phyloP scores from a whole-genome alignment of 2,329 filamentous ascomycete species.

The Exophiala mesophila region DNA sequence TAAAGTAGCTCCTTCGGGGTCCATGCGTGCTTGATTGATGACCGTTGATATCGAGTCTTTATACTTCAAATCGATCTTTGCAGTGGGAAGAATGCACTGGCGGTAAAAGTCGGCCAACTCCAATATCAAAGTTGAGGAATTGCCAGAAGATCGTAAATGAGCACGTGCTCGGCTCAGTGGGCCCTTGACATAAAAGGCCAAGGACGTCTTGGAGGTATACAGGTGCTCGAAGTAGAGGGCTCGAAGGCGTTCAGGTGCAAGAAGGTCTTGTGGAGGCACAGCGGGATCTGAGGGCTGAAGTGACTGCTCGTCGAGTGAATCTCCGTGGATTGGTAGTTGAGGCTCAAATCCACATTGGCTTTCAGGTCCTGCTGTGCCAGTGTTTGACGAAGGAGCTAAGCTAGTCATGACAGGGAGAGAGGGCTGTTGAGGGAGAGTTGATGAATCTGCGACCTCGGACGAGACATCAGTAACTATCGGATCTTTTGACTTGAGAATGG shows the following conservation, averaged over 20 bases:
- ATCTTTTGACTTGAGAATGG: conserved; percentile 20
- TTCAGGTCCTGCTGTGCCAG: background rate
- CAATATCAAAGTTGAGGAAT: conserved; percentile 23
- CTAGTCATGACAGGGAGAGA: background rate
- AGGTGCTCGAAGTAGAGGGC: conserved; percentile 26
- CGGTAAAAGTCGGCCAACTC: conserved; percentile 38
- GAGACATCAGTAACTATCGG: background rate
- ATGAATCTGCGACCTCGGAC: background rate
- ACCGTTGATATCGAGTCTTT: conserved; percentile 39
- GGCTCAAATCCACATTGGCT: conserved; percentile 7
- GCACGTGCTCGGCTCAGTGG: conserved; percentile 44
- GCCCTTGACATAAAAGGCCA: conserved; percentile 50
- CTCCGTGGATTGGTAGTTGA: background rate
- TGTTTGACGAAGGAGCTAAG: conserved; percentile 1
- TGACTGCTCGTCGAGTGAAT: background rate
- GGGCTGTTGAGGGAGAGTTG: background rate
- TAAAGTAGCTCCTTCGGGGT: conserved; percentile 29
- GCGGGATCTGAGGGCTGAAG: background rate
- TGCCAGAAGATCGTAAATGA: conserved; percentile 32
- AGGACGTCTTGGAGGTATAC: conserved; percentile 37
- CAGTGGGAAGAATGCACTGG: conserved; percentile 39
- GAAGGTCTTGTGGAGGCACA: conserved; percentile 2
- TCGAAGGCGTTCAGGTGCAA: conserved; percentile 18
- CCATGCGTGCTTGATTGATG: conserved; percentile 32
- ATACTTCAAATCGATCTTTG: conserved; percentile 46